Evolutionary conservation across 495 filamentous ascomycete species (phyloP).

Genomic region (Xanthoparmelia taractica): DNA sequence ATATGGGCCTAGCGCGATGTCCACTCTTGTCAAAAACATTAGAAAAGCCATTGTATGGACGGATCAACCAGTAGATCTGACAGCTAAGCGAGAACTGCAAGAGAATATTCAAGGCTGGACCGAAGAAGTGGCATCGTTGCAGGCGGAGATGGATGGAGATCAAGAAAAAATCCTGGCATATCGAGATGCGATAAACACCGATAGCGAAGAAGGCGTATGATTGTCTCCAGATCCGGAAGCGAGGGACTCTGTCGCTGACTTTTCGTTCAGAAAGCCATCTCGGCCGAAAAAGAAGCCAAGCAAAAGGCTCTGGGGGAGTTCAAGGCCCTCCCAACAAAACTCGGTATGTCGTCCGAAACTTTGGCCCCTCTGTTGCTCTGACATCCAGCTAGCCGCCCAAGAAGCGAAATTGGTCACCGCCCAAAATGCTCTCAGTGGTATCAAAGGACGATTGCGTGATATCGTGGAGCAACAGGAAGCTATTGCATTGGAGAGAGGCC

Average conservation of each 20-base stretch:
- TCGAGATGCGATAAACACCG: conserved; percentile 16
- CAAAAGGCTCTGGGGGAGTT: conserved; percentile 57
- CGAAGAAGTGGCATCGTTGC: conserved; percentile 36
- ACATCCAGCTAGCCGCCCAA: conserved; percentile 39
- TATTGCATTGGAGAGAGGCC: conserved; percentile 53
- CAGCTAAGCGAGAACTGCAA: conserved; percentile 47
- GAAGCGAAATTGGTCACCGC: conserved; percentile 42
- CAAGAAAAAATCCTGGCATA: conserved; percentile 22
- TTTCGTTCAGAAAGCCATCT: conserved; percentile 34
- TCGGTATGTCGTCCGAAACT: conserved; percentile 44
- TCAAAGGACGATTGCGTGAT: conserved; percentile 35
- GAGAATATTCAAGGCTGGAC: conserved; percentile 38
- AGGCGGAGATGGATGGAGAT: conserved; percentile 29
- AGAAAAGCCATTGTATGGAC: conserved; percentile 59
- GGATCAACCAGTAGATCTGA: conserved; percentile 61
- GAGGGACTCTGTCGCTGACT: conserved; percentile 24
- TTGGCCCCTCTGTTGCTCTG: background rate
- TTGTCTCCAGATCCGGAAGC: background rate
- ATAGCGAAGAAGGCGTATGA: conserved; percentile 37
- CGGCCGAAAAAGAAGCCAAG: conserved; percentile 45
- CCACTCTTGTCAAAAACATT: conserved; percentile 53
- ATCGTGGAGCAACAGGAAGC: conserved; percentile 48
- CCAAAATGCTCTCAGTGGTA: conserved; percentile 36
- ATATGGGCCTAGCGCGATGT: conserved; percentile 61
- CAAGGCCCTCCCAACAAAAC: conserved; percentile 58